Conservation (phyloP, 331 rosid species). For the Quercus lobata region DNA sequence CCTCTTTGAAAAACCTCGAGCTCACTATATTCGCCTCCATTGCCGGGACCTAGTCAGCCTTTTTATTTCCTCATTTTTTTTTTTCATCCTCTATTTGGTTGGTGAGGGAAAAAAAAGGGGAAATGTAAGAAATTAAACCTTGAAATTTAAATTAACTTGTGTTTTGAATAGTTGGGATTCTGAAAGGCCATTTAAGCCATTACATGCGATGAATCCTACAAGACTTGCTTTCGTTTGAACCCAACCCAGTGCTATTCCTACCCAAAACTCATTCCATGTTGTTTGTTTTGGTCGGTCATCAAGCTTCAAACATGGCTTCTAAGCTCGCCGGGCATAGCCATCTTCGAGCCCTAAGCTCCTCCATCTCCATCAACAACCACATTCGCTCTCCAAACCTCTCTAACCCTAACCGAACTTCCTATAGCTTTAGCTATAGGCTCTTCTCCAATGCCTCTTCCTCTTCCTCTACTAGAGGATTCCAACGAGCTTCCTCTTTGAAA, state of each 20-base stretch:
- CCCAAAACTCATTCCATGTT: too few species aligned
- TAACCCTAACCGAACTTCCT: not conserved
- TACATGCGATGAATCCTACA: slow-evolving; percentile 80
- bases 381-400: not conserved
- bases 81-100: slow-evolving; percentile 19
- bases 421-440: not conserved
- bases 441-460: slow-evolving; percentile 33
- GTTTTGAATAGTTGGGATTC: slow-evolving; percentile 76
- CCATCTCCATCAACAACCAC: too few species aligned
- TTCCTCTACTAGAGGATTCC: too few species aligned
- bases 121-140: too few species aligned
- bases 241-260: rapidly evolving
- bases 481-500: slow-evolving; percentile 33
- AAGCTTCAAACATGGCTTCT: too few species aligned
- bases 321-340: rapidly evolving
- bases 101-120: too few species aligned
- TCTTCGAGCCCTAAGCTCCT: too few species aligned
- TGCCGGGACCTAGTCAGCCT: slow-evolving; percentile 54
- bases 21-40: slow-evolving; percentile 68
- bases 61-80: not conserved
- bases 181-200: slow-evolving; percentile 87
- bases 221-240: slow-evolving; percentile 56
- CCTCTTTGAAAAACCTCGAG: slow-evolving; percentile 50
- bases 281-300: too few species aligned
- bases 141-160: not conserved